Evolutionary conservation across 495 filamentous ascomycete species (phyloP).

Genomic region (Polyplosphaeria fusca): DNA sequence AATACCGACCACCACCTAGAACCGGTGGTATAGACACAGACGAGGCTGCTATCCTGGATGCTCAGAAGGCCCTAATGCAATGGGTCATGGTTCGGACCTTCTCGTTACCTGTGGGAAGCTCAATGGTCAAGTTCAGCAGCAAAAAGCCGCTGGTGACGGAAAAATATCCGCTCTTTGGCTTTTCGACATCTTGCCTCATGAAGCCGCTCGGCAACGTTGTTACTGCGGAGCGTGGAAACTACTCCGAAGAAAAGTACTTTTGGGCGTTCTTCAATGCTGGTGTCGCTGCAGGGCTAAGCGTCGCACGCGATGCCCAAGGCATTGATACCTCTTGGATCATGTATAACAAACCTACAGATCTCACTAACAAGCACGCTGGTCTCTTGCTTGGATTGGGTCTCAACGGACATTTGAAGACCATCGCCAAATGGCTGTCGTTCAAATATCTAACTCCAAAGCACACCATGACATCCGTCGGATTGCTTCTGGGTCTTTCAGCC

Average conservation of each 20-base stretch:
- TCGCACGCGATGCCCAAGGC: conserved; percentile 82
- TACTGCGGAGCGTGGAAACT: conserved; percentile 74
- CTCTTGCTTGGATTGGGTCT: conserved; percentile 90
- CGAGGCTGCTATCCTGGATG: conserved; percentile 82
- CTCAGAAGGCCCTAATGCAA: conserved; percentile 85
- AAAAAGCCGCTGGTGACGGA: conserved; percentile 84
- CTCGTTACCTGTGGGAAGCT: conserved; percentile 79
- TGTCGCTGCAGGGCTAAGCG: conserved; percentile 82
- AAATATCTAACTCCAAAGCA: conserved; percentile 98
- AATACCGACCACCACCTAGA: conserved; percentile 68
- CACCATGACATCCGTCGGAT: conserved; percentile 95
- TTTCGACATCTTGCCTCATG: conserved; percentile 83
- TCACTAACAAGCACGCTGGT: conserved; percentile 89
- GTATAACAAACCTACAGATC: conserved; percentile 92
- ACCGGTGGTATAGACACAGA: no score
- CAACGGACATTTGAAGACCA: conserved; percentile 85
- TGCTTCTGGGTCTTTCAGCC: conserved; percentile 86
- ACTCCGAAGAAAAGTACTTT: conserved; percentile 90
- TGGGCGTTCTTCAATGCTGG: conserved; percentile 99
- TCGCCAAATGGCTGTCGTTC: conserved; percentile 98
- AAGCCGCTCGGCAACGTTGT: conserved; percentile 87
- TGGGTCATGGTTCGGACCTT: conserved; percentile 81
- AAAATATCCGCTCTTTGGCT: conserved; percentile 79
- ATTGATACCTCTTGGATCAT: conserved; percentile 98
- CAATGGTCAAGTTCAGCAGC: conserved; percentile 78